These are phyloP conservation scores for Aspergillus neotritici DNA, from an alignment of 2,329 filamentous ascomycete species.

Conservation along the genomic window DNA sequence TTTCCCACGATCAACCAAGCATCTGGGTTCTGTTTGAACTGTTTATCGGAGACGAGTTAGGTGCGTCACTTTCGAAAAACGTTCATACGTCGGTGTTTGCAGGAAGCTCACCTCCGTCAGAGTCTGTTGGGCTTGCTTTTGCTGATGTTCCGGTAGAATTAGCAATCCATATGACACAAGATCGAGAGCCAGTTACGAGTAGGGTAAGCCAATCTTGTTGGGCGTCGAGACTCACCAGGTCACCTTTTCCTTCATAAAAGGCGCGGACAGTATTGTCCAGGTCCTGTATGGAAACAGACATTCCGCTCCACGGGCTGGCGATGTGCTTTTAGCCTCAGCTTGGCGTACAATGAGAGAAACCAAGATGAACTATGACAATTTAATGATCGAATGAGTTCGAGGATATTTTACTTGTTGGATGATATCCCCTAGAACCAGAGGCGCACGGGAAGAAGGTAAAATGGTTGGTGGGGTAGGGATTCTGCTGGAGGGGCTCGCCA, in stretches of 20 bases:
- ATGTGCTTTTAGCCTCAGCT: constrained; percentile 21
- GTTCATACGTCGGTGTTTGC: background rate
- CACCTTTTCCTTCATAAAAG: constrained; percentile 96
- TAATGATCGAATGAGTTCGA: no score
- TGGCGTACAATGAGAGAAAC: constrained; percentile 6
- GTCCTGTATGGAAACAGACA: constrained; percentile 77
- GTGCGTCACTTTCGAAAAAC: background rate
- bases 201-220: background rate
- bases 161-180: background rate
- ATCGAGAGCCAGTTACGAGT: background rate
- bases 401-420: no score
- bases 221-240: constrained; percentile 62
- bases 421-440: background rate
- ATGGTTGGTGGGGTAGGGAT: constrained; percentile 25
- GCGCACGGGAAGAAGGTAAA: constrained; percentile 5
- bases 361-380: background rate
- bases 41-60: constrained; percentile 16
- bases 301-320: constrained; percentile 37
- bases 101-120: constrained; percentile 72
- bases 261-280: constrained; percentile 92
- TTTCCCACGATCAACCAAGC: constrained; percentile 97
- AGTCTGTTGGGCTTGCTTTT: constrained; percentile 91
- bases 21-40: constrained; percentile 99
- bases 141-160: constrained; percentile 47
- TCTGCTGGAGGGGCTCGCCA: constrained; percentile 21